phyloP scores from a whole-genome alignment of 345 rosid genomes.

The Eucalyptus erythrocorys region DNA sequence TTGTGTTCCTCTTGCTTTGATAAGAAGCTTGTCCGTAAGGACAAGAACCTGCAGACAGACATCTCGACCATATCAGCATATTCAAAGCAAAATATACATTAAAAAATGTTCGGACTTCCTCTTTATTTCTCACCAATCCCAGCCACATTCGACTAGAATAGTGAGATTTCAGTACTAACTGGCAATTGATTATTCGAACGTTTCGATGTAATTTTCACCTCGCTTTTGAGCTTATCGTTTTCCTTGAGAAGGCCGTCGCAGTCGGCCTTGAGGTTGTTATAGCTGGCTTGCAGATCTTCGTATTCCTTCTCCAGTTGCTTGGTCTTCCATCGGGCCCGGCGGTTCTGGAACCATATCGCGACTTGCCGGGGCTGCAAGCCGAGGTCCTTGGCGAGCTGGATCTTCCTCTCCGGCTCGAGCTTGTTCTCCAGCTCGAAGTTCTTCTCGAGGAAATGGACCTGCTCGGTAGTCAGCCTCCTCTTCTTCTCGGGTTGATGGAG shows the following conservation, averaged over 20 bases:
- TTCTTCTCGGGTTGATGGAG: constrained; percentile 40
- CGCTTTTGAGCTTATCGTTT: constrained; percentile 24
- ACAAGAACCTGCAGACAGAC: constrained; percentile 20
- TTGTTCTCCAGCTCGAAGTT: constrained; percentile 47
- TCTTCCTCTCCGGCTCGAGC: constrained; percentile 57
- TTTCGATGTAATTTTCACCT: constrained; percentile 14
- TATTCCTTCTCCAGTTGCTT: constrained; percentile 46
- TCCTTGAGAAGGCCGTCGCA: constrained; percentile 35
- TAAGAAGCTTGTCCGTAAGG: constrained; percentile 26
- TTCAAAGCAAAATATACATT: background rate
- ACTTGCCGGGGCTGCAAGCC: constrained; percentile 65
- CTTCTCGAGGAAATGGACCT: constrained; percentile 58
- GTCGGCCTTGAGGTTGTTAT: constrained; percentile 30
- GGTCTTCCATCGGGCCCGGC: constrained; percentile 37
- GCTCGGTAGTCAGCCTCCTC: constrained; percentile 27
- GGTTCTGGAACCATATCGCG: constrained; percentile 65
- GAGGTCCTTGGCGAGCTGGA: constrained; percentile 54
- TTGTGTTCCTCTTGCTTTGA: constrained; percentile 7
- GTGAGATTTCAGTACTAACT: background rate
- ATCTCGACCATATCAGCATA: background rate
- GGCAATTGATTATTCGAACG: background rate
- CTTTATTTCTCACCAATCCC: background rate
- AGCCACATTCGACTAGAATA: background rate
- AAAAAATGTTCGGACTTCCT: background rate
- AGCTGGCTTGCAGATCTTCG: constrained; percentile 28